Base-by-base conservation (phyloP, 352 stramenopile species). In the Blastocystis sp. region DNA sequence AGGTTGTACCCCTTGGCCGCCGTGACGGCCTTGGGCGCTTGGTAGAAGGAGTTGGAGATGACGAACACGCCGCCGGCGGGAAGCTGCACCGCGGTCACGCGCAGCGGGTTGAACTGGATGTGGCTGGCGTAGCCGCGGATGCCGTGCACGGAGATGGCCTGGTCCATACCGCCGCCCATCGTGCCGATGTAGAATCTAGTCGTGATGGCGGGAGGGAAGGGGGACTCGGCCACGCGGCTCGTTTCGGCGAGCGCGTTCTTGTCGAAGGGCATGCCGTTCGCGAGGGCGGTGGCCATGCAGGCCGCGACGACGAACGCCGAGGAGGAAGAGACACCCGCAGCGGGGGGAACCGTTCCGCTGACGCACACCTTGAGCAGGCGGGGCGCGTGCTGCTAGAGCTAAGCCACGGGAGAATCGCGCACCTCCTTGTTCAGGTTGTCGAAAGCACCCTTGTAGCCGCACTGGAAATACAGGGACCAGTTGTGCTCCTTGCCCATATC, bases 141-240 rank as follows among this genome's bases (percentile, higher is more conserved):
- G n/a, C 76, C 91, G 41, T 94, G 89, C 84, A 91, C 93, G 64
- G 90, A 91, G 43, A 93, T 91, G 0, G 92, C 90, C 78, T 95
- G 93, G 86, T 95, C 93, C 93, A 95, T 95, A 23, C 93, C 92
- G 43, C 92, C 93, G 69, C 92, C 91, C 89, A 94, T 92, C 0
- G 92, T 94, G 2, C 92, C 93, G 17, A 95, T 90, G 59, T 91
- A 90, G 45, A 91, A 86, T 52, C 76, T 86, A 41, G 1, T 7
- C 5, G 40, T 70, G 19, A 10, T 7, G 59, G 74, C 17, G 40
- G 23, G 34, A 62, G 28, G 45, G 11, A 71, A 34, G 34, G 1
- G 28, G 17, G 43, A 91, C 88, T 95, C 93, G 2, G 91, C 90
- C 41, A 67, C 70, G 17, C 91, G 90, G 82, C 92, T 93, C 0